A percentile compares a stretch with the other conserved stretches of the same genome.
Conservation (phyloP, 768 basidiomycete genomes). For the Trametes gibbosa region DNA sequence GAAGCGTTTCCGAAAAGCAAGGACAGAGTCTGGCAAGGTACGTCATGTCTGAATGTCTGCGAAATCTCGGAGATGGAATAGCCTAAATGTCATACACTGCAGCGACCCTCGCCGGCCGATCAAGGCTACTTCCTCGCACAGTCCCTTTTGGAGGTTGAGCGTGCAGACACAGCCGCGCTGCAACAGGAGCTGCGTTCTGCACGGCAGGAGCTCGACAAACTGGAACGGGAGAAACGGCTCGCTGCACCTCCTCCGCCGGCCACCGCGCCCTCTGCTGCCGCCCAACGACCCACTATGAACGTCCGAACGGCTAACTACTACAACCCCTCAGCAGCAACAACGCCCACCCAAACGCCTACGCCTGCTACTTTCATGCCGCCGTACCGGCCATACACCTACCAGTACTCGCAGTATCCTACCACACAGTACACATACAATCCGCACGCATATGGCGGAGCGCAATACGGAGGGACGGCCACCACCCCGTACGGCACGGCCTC, state of each 20-base stretch:
- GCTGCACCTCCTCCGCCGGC: constrained; percentile 24
- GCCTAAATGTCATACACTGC: constrained; percentile 5
- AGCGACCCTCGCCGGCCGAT: constrained; percentile 61
- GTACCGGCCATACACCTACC: constrained; percentile 28
- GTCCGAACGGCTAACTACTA: constrained; percentile 16
- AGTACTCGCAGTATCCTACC: constrained; percentile 27
- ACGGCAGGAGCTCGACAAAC: constrained; percentile 61
- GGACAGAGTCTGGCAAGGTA: constrained; percentile 56
- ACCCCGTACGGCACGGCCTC: constrained; percentile 9
- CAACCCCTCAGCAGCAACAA: constrained; percentile 28
- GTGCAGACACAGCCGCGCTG: constrained; percentile 54
- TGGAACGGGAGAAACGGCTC: constrained; percentile 68
- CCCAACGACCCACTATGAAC: constrained; percentile 15
- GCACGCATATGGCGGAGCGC: constrained; percentile 13
- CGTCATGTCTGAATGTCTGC: constrained; percentile 22
- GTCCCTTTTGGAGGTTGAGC: constrained; percentile 62
- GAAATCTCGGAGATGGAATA: not conserved
- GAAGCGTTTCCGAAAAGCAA: constrained; percentile 55
- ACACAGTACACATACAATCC: constrained; percentile 27
- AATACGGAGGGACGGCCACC: constrained; percentile 16
- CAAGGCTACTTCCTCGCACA: constrained; percentile 66
- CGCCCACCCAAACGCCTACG: constrained; percentile 34
- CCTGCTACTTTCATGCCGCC: constrained; percentile 24
- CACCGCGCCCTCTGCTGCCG: constrained; percentile 10
- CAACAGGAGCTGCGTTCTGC: constrained; percentile 60